Percentiles rank a stretch among this genome's conserved stretches.
phyloP scores from a whole-genome alignment of 257 asterid genomes.

The Euphrasia confusa region DNA sequence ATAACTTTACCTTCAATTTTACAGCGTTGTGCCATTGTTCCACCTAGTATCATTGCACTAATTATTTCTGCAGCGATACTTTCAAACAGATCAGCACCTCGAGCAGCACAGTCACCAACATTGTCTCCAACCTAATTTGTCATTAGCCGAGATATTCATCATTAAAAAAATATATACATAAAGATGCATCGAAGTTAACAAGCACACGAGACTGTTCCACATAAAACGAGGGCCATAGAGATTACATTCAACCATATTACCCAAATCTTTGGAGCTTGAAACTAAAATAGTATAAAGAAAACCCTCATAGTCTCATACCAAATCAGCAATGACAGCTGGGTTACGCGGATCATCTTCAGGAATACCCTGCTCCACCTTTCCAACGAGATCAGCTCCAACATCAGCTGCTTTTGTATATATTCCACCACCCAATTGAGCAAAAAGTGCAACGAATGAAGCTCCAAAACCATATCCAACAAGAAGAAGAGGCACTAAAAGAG shows the following conservation, averaged over 20 bases:
- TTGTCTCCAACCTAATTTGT: slow-evolving; percentile 81
- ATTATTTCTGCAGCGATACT: slow-evolving; percentile 99
- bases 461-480: slow-evolving; percentile 73
- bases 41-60: slow-evolving; percentile 99
- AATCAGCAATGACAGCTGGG: slow-evolving; percentile 37
- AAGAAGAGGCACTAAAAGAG: slow-evolving; percentile 83
- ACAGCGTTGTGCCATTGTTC: slow-evolving; percentile 93
- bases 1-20: slow-evolving; percentile 70
- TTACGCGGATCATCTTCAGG: slow-evolving; percentile 54
- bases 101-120: slow-evolving; percentile 99
- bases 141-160: slow-evolving; percentile 25
- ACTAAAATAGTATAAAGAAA: slow-evolving; percentile 12
- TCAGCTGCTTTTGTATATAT: slow-evolving; percentile 54
- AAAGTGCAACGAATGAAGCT: slow-evolving; percentile 54
- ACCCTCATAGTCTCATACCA: slow-evolving; percentile 46
- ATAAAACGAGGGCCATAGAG: background rate
- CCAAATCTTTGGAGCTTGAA: slow-evolving; percentile 10
- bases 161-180: slow-evolving; percentile 5
- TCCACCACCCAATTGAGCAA: slow-evolving; percentile 53
- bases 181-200: background rate
- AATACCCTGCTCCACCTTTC: slow-evolving; percentile 41
- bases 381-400: slow-evolving; percentile 56
- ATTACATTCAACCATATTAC: background rate
- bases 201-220: slow-evolving; percentile 1
- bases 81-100: slow-evolving; percentile 99